Conservation (phyloP, 176 grass and related monocot genomes). For the Oryza longistaminata region DNA sequence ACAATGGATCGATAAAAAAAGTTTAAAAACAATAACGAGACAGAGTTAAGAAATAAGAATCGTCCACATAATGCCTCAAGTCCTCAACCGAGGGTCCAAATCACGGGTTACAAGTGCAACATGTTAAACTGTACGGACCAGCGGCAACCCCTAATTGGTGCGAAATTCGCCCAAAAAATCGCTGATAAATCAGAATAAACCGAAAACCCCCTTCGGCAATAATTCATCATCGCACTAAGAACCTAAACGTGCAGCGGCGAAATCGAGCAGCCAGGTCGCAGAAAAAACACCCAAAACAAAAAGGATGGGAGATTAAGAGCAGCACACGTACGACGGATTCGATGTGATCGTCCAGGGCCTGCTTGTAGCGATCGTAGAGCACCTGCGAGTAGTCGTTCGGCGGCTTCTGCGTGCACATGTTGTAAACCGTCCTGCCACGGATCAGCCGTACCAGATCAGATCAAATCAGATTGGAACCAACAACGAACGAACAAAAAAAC, state of each 20-base stretch:
- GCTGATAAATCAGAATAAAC: background rate
- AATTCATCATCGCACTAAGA: background rate
- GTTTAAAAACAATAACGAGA: background rate
- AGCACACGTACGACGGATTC: slow-evolving; percentile 38
- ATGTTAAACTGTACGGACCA: background rate
- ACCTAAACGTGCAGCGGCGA: background rate
- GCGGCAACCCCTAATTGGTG: background rate
- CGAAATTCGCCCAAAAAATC: background rate
- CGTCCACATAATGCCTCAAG: background rate
- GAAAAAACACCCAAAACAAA: background rate
- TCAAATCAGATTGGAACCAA: background rate
- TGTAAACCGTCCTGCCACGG: slow-evolving; percentile 60
- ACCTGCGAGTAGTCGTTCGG: slow-evolving; percentile 73
- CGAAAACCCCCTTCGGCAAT: background rate
- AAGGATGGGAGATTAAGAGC: background rate
- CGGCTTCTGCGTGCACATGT: slow-evolving; percentile 89
- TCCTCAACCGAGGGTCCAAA: too few relatives aligned
- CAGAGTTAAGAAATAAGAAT: background rate
- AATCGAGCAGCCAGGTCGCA: background rate
- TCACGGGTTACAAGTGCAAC: too few relatives aligned
- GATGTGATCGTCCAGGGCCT: slow-evolving; percentile 50
- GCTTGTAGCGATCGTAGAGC: slow-evolving; percentile 57
- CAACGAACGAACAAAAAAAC: background rate
- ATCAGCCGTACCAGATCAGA: background rate
- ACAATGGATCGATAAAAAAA: background rate